These are phyloP conservation scores for Scolecobasidium constrictum DNA, from an alignment of 2,329 filamentous ascomycete species.

Conservation along the genomic window DNA sequence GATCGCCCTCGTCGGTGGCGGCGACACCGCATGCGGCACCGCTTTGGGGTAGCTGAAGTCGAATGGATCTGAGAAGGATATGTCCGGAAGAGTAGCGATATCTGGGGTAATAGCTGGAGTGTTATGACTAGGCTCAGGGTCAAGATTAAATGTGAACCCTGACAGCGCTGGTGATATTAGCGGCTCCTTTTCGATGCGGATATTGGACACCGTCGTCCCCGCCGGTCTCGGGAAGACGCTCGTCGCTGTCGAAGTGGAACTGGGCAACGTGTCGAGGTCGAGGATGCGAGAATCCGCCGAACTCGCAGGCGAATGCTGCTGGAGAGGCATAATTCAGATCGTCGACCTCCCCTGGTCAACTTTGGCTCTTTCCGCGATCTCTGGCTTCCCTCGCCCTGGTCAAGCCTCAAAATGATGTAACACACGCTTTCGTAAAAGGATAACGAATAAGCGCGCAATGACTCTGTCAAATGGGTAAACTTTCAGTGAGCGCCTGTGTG, in stretches of 20 bases:
- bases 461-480: too few species aligned
- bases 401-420: too few species aligned
- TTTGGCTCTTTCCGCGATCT: too few species aligned
- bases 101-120: background rate
- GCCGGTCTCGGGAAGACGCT: background rate
- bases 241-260: background rate
- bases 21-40: background rate
- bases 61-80: background rate
- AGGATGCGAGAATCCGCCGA: background rate
- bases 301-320: background rate
- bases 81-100: background rate
- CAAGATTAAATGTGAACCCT: background rate
- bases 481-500: too few species aligned
- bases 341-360: too few species aligned
- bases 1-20: background rate
- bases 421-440: too few species aligned
- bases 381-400: too few species aligned
- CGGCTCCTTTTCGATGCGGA: background rate
- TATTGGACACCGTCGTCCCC: background rate
- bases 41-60: background rate
- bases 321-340: too few species aligned
- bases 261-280: background rate
- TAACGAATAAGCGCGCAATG: too few species aligned
- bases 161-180: background rate
- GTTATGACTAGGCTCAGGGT: background rate